Base-by-base conservation (phyloP, 306 rosid genomes). In the Sicyos edulis region DNA sequence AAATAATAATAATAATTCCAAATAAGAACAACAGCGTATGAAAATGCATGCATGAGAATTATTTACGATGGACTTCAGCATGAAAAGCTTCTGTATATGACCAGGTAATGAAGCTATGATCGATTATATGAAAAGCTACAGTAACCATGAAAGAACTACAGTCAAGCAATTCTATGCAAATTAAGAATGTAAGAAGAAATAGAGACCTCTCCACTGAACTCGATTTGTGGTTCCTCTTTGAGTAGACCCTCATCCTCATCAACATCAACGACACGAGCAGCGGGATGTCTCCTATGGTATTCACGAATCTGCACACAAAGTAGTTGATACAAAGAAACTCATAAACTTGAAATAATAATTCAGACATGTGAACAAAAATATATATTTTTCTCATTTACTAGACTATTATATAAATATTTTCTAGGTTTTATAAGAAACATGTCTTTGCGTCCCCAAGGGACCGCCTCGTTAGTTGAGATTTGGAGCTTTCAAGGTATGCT, bases 131-230 rank as follows among this genome's bases (percentile, higher is more conserved):
- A 26, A 54, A 70, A 54, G 34, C 16, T 15, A 70, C 47, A 9
- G 16, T 34, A 1, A 51, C 60, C 19, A 19, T 16, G 20, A 47
- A 69, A 54, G 29, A 70, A 17, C 71, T 42, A 45, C 29, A 66
- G 34, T 45, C 37, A 45, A 66, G 54, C 37, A 65, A 65, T 71
- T 71, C 50, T 17, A 29, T 71, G 52, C 62, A 54, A 53, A 24
- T 44, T 32, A 26, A 32, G 8, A 51, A n/a, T 32, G 67, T 37
- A 66, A 40, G 57, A 44, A 80, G 40, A 83, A 68, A 20, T 2
- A 54, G 71, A 45, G n/a, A 89, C 98, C 98, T 93, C 98, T 70
- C 98, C 98, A 12, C 98, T 93, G 78, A 93, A 93, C 82, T 93
- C 98, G 44, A 90, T 86, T 74, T 57, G 83, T 51, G 97, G 97